phyloP scores from a whole-genome alignment of 1,139 yeast species.

The Suhomyces terraborum region DNA sequence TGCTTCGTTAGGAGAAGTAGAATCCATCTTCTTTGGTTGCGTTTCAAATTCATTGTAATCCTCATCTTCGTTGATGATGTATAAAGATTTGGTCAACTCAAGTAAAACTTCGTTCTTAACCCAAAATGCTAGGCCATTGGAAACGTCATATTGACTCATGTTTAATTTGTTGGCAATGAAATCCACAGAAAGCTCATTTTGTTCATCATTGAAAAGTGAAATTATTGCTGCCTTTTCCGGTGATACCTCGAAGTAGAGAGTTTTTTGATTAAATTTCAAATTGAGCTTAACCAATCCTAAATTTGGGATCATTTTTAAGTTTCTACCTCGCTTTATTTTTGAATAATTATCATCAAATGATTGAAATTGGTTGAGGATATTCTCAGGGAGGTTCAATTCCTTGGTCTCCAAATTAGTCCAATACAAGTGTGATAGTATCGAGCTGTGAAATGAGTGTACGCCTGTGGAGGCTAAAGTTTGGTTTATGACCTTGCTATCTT shows the following conservation, averaged over 20 bases:
- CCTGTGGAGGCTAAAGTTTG: conserved; percentile 22
- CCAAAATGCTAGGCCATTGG: conserved; percentile 58
- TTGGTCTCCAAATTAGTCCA: conserved; percentile 49
- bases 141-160: conserved; percentile 42
- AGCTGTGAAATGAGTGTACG: conserved; percentile 25
- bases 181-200: conserved; percentile 28
- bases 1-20: background rate
- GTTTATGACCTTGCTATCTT: conserved; percentile 50
- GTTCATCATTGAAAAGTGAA: conserved; percentile 48
- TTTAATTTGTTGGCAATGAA: conserved; percentile 29
- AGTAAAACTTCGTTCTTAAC: conserved; percentile 48
- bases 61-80: conserved; percentile 25
- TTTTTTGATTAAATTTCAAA: conserved; percentile 51
- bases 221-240: conserved; percentile 74
- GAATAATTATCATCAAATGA: conserved; percentile 46
- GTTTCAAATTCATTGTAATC: conserved; percentile 12
- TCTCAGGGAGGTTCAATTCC: conserved; percentile 48
- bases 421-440: conserved; percentile 44
- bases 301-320: conserved; percentile 57
- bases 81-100: conserved; percentile 35
- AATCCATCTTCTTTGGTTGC: background rate
- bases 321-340: conserved; percentile 55
- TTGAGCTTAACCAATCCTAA: conserved; percentile 66
- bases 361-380: conserved; percentile 39
- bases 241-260: conserved; percentile 49